Base-by-base conservation (phyloP, 1,139 yeast genomes). In the Nakaseomyces sp. region DNA sequence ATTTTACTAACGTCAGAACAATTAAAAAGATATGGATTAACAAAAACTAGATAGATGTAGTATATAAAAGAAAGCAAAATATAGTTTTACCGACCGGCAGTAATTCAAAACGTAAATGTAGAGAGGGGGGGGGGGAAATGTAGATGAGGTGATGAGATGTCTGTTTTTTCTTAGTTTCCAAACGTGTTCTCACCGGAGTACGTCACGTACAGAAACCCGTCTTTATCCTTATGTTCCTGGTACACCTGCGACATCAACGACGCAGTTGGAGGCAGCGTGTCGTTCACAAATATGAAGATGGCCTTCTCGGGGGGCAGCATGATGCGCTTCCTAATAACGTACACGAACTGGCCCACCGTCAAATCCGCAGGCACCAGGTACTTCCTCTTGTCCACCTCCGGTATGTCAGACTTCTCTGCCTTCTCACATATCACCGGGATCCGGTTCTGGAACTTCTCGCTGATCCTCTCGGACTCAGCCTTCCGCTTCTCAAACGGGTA, bases 301-400 rank as follows among this genome's bases (percentile, higher is more conserved):
- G 98, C 98, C 80, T 91, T 89, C 67, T 91, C 98, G 36, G 96
- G 86, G 39, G 96, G 95, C 52, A 91, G 76, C 72, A 85, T 85
- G 66, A 91, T 89, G 65, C 98, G 81, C 71, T 89, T 88, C 68
- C 98, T 81, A 58, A 91, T 87, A 48, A 91, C 98, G 61, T 91
- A 91, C 44, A 91, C 97, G 70, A 91, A 89, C 67, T 91, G 98
- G 31, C 98, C 98, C 49, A 91, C 96, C 0, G 97, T 87, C 59
- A 91, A 74, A 65, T 93, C 98, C 28, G 91, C 83, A 9, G 98
- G 98, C 9, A 91, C 98, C 56, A 91, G 76, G 63, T 91, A 91
- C 70, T 91, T 91, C 67, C 96, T 83, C 74, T 91, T 91, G 67
- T 91, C 98, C 62, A 91, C 88, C 56, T 89, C 93, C 44, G 94